Percentiles rank a stretch among this genome's conserved stretches.
Conservation (phyloP, 2,329 filamentous ascomycete genomes). For the Colletotrichum melonis region DNA sequence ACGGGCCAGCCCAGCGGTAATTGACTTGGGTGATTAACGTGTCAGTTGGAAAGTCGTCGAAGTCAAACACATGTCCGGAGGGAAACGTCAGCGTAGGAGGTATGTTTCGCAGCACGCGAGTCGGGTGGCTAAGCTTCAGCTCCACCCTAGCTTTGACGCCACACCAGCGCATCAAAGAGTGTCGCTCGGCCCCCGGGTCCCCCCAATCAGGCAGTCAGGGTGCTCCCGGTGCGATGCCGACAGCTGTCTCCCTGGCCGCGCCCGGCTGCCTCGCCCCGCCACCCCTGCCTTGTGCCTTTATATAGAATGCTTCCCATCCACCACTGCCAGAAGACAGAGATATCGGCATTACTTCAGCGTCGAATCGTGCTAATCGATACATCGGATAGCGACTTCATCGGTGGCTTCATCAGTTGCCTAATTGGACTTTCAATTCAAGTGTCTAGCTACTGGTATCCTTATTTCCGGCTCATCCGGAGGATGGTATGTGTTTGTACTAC, state of each 20-base stretch:
- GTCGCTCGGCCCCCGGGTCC: slow-evolving; percentile 13
- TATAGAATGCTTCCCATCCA: slow-evolving; percentile 8
- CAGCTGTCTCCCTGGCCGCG: slow-evolving; percentile 17
- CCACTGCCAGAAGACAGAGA: not conserved
- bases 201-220: slow-evolving; percentile 21
- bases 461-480: not conserved
- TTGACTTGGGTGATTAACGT: slow-evolving; percentile 20
- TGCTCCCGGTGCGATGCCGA: slow-evolving; percentile 19
- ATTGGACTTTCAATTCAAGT: not conserved
- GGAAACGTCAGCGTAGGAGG: slow-evolving; percentile 37
- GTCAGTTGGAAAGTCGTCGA: slow-evolving; percentile 30
- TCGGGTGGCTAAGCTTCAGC: slow-evolving; percentile 37
- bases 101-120: slow-evolving; percentile 36
- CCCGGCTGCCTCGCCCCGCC: not conserved
- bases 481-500: no score
- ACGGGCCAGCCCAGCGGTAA: slow-evolving; percentile 33
- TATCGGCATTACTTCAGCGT: not conserved
- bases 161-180: slow-evolving; percentile 34
- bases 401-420: not conserved
- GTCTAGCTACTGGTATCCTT: not conserved
- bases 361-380: not conserved
- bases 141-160: slow-evolving; percentile 37
- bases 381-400: not conserved
- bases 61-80: slow-evolving; percentile 25
- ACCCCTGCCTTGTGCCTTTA: slow-evolving; percentile 18